Conservation (phyloP, 1,139 yeast species). For the Suhomyces bolitotheri region DNA sequence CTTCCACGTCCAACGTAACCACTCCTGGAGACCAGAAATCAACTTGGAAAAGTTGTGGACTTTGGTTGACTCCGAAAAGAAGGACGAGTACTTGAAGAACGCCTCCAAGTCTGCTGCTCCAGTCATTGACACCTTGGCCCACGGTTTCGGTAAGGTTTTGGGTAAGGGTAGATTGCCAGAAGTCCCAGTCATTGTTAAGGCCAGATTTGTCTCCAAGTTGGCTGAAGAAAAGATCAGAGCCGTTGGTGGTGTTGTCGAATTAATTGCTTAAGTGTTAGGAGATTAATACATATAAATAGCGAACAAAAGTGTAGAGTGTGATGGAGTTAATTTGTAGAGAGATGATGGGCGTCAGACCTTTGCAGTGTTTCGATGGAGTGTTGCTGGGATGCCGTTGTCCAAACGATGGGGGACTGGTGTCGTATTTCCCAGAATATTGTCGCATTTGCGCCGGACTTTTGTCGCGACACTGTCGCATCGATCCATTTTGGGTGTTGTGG, state of each 20-base stretch:
- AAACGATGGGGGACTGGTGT: too few relatives aligned
- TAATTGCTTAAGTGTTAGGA: constrained; percentile 72
- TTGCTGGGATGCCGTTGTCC: too few relatives aligned
- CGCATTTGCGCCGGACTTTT: too few relatives aligned
- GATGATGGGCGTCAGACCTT: background rate
- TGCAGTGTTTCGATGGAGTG: too few relatives aligned
- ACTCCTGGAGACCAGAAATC: constrained; percentile 97
- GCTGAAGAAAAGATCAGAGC: constrained; percentile 99
- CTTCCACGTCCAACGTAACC: constrained; percentile 97
- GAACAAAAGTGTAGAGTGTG: background rate
- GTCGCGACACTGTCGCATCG: too few relatives aligned
- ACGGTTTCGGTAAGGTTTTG: constrained; percentile 99
- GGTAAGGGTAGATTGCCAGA: constrained; percentile 99
- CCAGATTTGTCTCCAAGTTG: constrained; percentile 97
- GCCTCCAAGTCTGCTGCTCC: constrained; percentile 92
- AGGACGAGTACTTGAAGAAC: constrained; percentile 89
- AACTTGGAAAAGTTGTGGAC: constrained; percentile 99
- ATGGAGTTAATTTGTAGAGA: background rate
- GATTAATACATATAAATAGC: constrained; percentile 19
- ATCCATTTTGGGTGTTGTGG: too few relatives aligned
- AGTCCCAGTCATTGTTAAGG: constrained; percentile 98
- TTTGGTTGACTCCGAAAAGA: constrained; percentile 89
- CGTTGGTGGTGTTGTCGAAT: constrained; percentile 99
- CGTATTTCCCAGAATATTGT: too few relatives aligned
- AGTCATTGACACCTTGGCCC: constrained; percentile 98